Conservation (phyloP, 148 eudicot species). For the Nepenthes gracilis region DNA sequence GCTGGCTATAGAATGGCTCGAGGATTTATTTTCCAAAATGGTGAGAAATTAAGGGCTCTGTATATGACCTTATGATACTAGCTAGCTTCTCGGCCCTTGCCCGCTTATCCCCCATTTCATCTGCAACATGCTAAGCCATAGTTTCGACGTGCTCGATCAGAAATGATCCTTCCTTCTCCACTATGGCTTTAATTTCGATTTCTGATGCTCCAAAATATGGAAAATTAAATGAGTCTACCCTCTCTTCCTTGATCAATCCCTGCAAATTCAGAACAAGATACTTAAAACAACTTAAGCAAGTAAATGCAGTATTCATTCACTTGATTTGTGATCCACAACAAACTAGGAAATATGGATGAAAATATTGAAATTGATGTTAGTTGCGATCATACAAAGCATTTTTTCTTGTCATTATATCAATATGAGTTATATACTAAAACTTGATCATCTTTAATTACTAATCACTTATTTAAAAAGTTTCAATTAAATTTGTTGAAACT, state of each 20-base stretch:
- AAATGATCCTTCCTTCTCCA: constrained; percentile 16
- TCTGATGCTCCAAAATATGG: constrained; percentile 16
- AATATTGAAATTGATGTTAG: too few relatives aligned
- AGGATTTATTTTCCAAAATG: constrained; percentile 15
- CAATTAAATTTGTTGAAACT: too few relatives aligned
- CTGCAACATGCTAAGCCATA: neutral
- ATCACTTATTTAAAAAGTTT: too few relatives aligned
- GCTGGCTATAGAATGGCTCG: constrained; percentile 3
- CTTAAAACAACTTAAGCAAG: too few relatives aligned
- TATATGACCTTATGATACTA: constrained; percentile 6
- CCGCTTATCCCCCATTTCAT: neutral
- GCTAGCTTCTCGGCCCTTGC: constrained; percentile 4
- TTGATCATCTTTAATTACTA: too few relatives aligned
- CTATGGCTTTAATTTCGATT: constrained; percentile 14
- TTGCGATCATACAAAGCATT: too few relatives aligned
- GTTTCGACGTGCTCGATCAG: constrained; percentile 8
- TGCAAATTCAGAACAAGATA: neutral
- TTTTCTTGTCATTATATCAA: too few relatives aligned
- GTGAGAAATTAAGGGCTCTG: constrained; percentile 8
- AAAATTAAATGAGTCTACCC: constrained; percentile 21
- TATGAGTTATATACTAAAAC: too few relatives aligned
- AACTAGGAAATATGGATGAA: too few relatives aligned
- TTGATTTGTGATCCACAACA: too few relatives aligned
- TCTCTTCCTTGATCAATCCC: constrained; percentile 17
- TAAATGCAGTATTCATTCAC: too few relatives aligned